A percentile compares a stretch with the other conserved stretches of the same genome.
These are phyloP conservation scores for Ephemerocybe angulata DNA, from an alignment of 768 basidiomycete species.

Conservation along the genomic window DNA sequence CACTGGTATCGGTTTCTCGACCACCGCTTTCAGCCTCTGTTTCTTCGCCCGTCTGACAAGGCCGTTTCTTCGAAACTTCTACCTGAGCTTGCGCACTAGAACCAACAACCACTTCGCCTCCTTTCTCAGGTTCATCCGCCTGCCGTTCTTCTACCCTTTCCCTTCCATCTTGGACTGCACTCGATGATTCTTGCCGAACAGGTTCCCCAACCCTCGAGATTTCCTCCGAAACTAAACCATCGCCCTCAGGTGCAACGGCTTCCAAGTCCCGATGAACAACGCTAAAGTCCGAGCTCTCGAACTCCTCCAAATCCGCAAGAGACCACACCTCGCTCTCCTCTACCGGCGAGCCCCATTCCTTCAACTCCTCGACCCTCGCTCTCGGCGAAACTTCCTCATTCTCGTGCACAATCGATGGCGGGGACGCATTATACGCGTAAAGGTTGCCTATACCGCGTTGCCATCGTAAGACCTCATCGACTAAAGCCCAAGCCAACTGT, in stretches of 20 bases:
- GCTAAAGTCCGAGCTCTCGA: constrained; percentile 35
- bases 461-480: too few relatives aligned
- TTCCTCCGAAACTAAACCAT: too few relatives aligned
- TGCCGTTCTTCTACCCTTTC: too few relatives aligned
- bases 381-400: not conserved
- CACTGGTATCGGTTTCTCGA: not conserved
- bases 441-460: not conserved
- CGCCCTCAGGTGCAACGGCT: too few relatives aligned
- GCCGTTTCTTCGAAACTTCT: not conserved
- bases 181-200: too few relatives aligned
- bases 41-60: too few relatives aligned
- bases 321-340: constrained; percentile 32
- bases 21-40: not conserved
- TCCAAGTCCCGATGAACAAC: constrained; percentile 2
- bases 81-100: not conserved
- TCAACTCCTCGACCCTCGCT: too few relatives aligned
- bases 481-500: not conserved
- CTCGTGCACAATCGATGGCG: not conserved
- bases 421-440: not conserved
- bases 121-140: too few relatives aligned
- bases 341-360: constrained; percentile 38
- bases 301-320: constrained; percentile 42
- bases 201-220: too few relatives aligned
- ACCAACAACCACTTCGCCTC: too few relatives aligned
- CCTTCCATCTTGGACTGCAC: too few relatives aligned